Evolutionary conservation across 1,284 basidiomycete genomes (phyloP).

Genomic region (Boletus mariae): DNA sequence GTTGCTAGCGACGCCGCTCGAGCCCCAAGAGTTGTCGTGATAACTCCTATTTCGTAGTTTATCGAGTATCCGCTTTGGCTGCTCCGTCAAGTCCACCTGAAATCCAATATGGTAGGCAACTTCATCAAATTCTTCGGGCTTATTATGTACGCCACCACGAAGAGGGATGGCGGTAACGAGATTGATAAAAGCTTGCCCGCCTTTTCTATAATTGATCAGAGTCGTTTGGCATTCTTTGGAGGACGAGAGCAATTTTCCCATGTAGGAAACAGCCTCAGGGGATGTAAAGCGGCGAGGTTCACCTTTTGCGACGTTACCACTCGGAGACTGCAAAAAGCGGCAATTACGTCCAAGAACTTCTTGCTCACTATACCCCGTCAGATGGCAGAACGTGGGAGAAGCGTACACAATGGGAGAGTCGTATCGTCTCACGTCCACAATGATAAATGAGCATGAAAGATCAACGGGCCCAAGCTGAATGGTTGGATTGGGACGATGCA

Average conservation of each 20-base stretch:
- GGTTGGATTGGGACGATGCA: constrained; percentile 69
- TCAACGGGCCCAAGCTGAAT: constrained; percentile 89
- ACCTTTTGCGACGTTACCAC: constrained; percentile 61
- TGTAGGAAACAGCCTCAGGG: constrained; percentile 62
- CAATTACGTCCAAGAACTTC: constrained; percentile 90
- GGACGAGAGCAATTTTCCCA: constrained; percentile 63
- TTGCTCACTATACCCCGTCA: constrained; percentile 80
- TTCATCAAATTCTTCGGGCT: constrained; percentile 48
- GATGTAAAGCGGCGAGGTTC: constrained; percentile 66
- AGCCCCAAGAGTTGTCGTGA: constrained; percentile 34
- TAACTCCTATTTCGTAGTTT: constrained; percentile 77
- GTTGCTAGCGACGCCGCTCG: neutral
- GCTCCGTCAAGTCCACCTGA: constrained; percentile 85
- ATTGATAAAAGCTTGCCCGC: constrained; percentile 84
- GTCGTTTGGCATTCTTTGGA: constrained; percentile 87
- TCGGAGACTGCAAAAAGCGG: constrained; percentile 80
- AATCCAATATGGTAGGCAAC: constrained; percentile 90
- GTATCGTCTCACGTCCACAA: constrained; percentile 77
- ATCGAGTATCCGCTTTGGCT: constrained; percentile 80
- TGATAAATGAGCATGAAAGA: constrained; percentile 84
- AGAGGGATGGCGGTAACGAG: constrained; percentile 84
- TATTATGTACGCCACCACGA: constrained; percentile 55
- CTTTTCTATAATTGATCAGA: constrained; percentile 86
- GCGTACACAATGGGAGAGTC: constrained; percentile 89
- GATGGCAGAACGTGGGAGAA: constrained; percentile 70